Percentiles rank a stretch among this genome's conserved stretches.
Evolutionary conservation across 2,329 filamentous ascomycete species (phyloP).

Genomic region (Neopestalotiopsis clavispora): DNA sequence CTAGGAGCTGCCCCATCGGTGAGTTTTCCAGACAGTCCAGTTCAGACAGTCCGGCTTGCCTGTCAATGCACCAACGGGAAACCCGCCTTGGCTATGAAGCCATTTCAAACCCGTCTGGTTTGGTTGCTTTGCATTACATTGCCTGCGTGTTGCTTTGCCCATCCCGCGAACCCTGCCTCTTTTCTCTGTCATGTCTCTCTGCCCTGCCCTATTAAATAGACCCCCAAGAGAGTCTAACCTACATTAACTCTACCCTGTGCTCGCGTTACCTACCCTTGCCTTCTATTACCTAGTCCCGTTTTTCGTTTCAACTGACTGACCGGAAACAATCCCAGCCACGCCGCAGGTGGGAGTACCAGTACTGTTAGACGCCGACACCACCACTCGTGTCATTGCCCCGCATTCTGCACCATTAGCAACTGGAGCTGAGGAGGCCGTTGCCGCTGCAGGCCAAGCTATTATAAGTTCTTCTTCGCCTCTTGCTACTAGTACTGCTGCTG

Average conservation of each 20-base stretch:
- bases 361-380: background rate
- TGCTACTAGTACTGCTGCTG: background rate
- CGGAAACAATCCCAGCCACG: constrained; percentile 4
- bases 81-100: background rate
- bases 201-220: too few species aligned
- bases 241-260: background rate
- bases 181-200: too few species aligned
- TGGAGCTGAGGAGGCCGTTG: constrained; percentile 5
- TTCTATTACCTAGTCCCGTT: background rate
- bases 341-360: background rate
- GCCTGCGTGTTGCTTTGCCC: background rate
- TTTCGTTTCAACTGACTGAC: constrained; percentile 4
- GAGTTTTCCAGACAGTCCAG: background rate
- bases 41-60: background rate
- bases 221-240: background rate
- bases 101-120: background rate
- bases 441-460: constrained; percentile 13
- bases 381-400: constrained; percentile 22
- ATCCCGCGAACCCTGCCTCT: background rate
- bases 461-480: constrained; percentile 14
- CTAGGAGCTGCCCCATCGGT: background rate
- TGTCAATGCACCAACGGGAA: background rate
- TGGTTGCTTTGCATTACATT: background rate
- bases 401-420: constrained; percentile 19
- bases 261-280: background rate